Evolutionary conservation across 1,284 basidiomycete genomes (phyloP), one percentile per base, ranked within the genome.

Genomic region (Athelia sp.): DNA sequence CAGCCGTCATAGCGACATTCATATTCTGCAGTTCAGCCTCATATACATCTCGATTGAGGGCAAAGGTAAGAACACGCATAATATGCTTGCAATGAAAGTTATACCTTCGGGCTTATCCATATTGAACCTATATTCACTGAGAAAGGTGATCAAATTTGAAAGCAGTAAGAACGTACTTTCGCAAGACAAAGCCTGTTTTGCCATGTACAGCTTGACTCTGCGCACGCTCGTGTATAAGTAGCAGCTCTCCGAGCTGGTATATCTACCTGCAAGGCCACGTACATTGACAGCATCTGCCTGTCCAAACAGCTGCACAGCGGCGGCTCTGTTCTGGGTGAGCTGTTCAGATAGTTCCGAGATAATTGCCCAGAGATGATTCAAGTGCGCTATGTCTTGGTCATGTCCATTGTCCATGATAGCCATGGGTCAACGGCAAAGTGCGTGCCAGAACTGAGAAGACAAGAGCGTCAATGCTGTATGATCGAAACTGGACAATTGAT

Each of bases 11-110:
- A 44, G 84, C 76, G 0, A 78, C 74, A 57, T 95, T 96, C 81
- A 98, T 92, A 29, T 83, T 81, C 62, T 98, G 95, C 15, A 99
- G 74, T 64, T 97, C 93, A n/a, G 83, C 79, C 53, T 94, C 87
- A 62, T 97, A 99, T 56, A 85, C 84, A 71, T 99, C 97, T 89
- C 13, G 26, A 29, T 6, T 29, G 58, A 14, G 49, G 23, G n/a
- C 46, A 14, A 38, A 32, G 40, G 47, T 45, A 50, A 18, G 40
- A 51, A 42, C 24, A 32, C 45, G 48, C 44, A 43, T 38, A 26
- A 24, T 36, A 45, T 34, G 21, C 52, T 19, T 26, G 18, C 49
- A 47, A 45, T 18, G 45, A 32, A 35, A 26, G 45, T 9, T 59
- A 49, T 56, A 93, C 93, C 91, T 82, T 94, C 80, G 43, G 87